Conservation (phyloP, 192 early-diverging fungal genomes). For the Dimargaris cristalligena region DNA sequence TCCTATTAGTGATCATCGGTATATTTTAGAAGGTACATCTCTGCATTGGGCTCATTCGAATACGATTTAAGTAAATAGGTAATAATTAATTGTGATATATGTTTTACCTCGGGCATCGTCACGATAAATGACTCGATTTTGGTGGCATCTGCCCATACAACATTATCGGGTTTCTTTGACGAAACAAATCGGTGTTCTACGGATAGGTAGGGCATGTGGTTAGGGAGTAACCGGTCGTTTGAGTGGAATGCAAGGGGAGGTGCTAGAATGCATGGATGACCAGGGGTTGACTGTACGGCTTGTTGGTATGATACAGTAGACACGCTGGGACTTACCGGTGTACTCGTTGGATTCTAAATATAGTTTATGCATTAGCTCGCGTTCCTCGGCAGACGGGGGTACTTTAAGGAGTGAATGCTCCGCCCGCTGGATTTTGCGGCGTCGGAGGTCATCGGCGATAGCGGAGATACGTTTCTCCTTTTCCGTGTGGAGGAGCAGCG, state of each 20-base stretch:
- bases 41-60: too few relatives aligned
- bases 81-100: too few relatives aligned
- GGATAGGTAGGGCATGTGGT: too few relatives aligned
- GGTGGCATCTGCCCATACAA: conserved; percentile 64
- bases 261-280: too few relatives aligned
- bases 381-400: conserved; percentile 67
- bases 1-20: too few relatives aligned
- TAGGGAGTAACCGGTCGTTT: conserved; percentile 7
- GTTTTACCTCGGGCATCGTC: conserved; percentile 22
- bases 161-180: conserved; percentile 21
- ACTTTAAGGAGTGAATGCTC: conserved; percentile 36
- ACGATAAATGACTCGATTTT: conserved; percentile 48
- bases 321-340: conserved; percentile 21
- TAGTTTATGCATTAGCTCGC: conserved; percentile 57
- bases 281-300: too few relatives aligned
- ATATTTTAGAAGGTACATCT: too few relatives aligned
- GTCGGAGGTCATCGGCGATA: conserved; percentile 46
- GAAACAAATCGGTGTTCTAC: not conserved
- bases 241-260: too few relatives aligned
- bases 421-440: conserved; percentile 29
- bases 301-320: too few relatives aligned
- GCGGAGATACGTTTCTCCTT: conserved; percentile 52
- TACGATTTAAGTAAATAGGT: too few relatives aligned
- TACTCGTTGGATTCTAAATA: conserved; percentile 56
- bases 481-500: conserved; percentile 51